Evolutionary conservation across 495 filamentous ascomycete genomes (phyloP).

Genomic region (Extremus antarcticus): DNA sequence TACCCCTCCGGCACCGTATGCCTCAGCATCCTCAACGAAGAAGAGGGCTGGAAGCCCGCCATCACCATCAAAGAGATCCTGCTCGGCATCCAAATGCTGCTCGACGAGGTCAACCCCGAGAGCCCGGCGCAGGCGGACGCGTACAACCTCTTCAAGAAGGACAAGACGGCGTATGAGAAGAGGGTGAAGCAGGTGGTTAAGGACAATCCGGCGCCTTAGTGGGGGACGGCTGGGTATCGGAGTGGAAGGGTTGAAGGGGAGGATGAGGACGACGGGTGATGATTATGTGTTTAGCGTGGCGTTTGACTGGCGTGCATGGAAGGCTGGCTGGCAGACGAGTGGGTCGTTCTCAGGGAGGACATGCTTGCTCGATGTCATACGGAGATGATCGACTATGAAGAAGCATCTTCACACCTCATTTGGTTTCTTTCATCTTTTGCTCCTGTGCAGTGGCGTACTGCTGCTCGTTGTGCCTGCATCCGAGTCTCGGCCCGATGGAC

Average conservation of each 20-base stretch:
- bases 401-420: too few relatives aligned
- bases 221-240: neutral
- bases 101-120: conserved; percentile 94
- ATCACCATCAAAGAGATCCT: conserved; percentile 98
- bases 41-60: conserved; percentile 95
- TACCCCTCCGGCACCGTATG: conserved; percentile 98
- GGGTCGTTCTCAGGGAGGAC: neutral
- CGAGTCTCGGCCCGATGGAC: too few relatives aligned
- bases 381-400: neutral
- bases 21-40: conserved; percentile 94
- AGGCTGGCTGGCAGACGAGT: neutral
- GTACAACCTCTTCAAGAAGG: conserved; percentile 93
- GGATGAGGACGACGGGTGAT: too few relatives aligned
- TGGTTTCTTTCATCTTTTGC: too few relatives aligned
- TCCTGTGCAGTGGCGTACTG: too few relatives aligned
- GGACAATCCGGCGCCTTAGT: conserved; percentile 60
- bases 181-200: conserved; percentile 76
- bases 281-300: conserved; percentile 12
- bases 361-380: neutral
- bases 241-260: neutral
- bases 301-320: conserved; percentile 9
- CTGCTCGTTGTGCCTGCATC: too few relatives aligned
- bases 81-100: conserved; percentile 85
- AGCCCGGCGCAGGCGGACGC: conserved; percentile 95
- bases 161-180: conserved; percentile 74